A percentile compares a stretch with the other conserved stretches of the same genome.
Evolutionary conservation across 1,284 basidiomycete genomes (phyloP).

Genomic region (Ganoderma multipileum): DNA sequence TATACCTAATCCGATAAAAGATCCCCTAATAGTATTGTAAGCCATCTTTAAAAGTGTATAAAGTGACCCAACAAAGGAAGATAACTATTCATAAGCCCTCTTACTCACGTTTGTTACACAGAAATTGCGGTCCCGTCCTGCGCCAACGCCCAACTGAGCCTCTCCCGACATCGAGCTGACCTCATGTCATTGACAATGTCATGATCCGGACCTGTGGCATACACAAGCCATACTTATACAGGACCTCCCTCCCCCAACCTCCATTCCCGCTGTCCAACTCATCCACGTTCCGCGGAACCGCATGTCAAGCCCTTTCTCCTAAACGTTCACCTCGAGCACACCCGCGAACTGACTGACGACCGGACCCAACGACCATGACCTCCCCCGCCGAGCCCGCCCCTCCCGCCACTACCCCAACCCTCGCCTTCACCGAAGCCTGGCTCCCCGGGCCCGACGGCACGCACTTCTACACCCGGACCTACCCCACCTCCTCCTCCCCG

Average conservation of each 20-base stretch:
- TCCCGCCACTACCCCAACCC: neutral
- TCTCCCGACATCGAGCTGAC: too few species aligned
- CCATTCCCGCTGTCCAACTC: neutral
- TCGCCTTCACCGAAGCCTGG: constrained; percentile 37
- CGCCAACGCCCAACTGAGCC: too few species aligned
- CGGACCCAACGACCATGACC: neutral
- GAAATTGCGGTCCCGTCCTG: too few species aligned
- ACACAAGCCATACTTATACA: too few species aligned
- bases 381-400: neutral
- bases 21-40: too few species aligned
- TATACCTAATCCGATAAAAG: too few species aligned
- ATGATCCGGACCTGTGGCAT: too few species aligned
- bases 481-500: constrained; percentile 41
- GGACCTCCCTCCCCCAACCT: neutral
- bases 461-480: constrained; percentile 51
- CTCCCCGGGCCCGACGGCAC: constrained; percentile 44
- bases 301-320: constrained; percentile 11
- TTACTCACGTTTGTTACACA: too few species aligned
- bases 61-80: too few species aligned
- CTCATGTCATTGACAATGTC: too few species aligned
- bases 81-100: too few species aligned
- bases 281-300: neutral
- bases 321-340: neutral
- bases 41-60: too few species aligned
- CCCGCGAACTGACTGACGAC: neutral